Evolutionary conservation across 345 rosid species (phyloP), one percentile per base, ranked within the genome.

Genomic region (Salix dunnii): DNA sequence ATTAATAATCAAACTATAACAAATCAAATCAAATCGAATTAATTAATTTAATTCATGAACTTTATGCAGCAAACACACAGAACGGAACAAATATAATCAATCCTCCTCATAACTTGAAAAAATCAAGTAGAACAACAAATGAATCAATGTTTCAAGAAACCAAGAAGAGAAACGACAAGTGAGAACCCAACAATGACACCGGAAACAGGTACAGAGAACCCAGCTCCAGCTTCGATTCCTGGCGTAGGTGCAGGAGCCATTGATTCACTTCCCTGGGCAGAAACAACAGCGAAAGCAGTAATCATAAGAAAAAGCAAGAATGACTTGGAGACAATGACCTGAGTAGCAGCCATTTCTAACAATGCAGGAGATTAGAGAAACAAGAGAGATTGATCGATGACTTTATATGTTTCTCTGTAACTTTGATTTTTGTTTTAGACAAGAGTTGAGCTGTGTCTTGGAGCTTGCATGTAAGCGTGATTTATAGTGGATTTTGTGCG

Each of bases 221-320:
- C 69, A 13, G 71, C 71, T 49, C 83, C 83, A 14, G 79, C 13
- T 48, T 64, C 72, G 79, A 80, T 71, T 18, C 63, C 25, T 40
- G 83, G 72, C 2, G 64, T 27, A 2, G 83, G 83, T 49, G 79
- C 36, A 25, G 49, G 49, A 46, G 17, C 18, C 49, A 46, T 46
- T 1, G 49, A 46, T 46, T 1, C 49, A 46, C 5, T 46, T 3
- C 13, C 49, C 14, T 46, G 49, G 49, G 6, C 49, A 13, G 49
- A 46, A 46, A 46, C 49, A 46, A 46, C 49, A 13, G 49, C 49
- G 17, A 46, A 46, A 3, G 49, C 49, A 46, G 49, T 16, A 46
- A 46, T 46, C 17, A 46, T 5, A 46, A 46, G 49, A 46, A 46
- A 3, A 46, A 46, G 18, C 49, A 46, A 46, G 49, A 46, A 46